Base-by-base conservation (phyloP, 179 eudicot genomes). In the Silene vulgaris region DNA sequence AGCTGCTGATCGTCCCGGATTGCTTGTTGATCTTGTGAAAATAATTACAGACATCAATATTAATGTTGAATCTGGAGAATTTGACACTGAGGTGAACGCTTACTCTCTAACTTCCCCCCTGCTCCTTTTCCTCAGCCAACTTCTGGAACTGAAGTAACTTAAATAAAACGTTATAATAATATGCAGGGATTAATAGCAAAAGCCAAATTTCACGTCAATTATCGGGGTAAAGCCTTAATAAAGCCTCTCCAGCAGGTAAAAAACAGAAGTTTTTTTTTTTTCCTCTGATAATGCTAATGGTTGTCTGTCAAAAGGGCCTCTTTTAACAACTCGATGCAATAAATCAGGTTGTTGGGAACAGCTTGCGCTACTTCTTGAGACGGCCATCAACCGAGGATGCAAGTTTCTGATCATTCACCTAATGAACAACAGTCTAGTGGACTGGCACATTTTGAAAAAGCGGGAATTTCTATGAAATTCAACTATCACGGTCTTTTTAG, bases 151-250 rank as follows among this genome's bases (percentile, higher is more conserved):
- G 20, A 48, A 60, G 13, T 48, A 35, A 56, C 32, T 3, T 21
- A 8, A 19, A 12, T 68, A 37, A 68, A 68, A 30, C 21, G 8
- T 1, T 21, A 35, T 50, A 29, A 64, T 11, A 19, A 63, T 73
- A 40, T 68, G 1, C 74, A 94, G 98, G 98, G 98, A 19, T 80
- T 94, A 76, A 70, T 94, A 79, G 98, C 97, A 3, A 94, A 90
- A 89, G 96, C 94, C n/a, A 94, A 89, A 76, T 92, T 94, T 81
- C 98, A 94, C 81, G 96, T 94, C 69, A 92, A 87, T 77, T 94
- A 94, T 85, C 80, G 64, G 80, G 94, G 87, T 12, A 90, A 87
- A 83, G 83, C 98, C 61, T 74, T 94, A 43, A 90, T 84, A 81
- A 87, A 85, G 80, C 92, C 97, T 69, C 96, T 94, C 64, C 96